Evolutionary conservation across 495 filamentous ascomycete species (phyloP).

Genomic region (Talaromyces trachyspermus): DNA sequence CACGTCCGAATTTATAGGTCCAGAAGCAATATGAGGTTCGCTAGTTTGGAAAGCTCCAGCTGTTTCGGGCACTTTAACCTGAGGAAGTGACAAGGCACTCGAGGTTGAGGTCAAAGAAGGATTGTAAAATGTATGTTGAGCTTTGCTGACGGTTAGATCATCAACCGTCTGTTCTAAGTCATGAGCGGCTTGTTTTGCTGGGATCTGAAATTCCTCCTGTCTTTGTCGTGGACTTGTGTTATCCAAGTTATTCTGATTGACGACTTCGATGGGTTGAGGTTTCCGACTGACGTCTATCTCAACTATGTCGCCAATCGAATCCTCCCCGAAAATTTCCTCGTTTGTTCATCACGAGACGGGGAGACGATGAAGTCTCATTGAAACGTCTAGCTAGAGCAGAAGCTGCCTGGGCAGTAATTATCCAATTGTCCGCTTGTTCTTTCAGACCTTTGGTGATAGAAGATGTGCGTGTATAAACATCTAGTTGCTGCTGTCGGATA

Average conservation of each 20-base stretch:
- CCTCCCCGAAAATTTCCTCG: not conserved
- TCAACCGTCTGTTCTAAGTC: conserved; percentile 13
- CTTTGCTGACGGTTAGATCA: conserved; percentile 33
- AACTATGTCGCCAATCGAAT: not conserved
- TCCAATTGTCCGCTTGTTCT: conserved; percentile 54
- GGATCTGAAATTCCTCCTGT: conserved; percentile 50
- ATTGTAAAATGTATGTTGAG: conserved; percentile 54
- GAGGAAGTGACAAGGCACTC: conserved; percentile 47
- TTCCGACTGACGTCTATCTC: no score
- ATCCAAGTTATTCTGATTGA: no score
- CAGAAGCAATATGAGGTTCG: conserved; percentile 21
- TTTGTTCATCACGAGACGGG: not conserved
- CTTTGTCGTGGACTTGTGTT: conserved; percentile 39
- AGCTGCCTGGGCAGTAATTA: conserved; percentile 57
- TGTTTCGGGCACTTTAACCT: conserved; percentile 51
- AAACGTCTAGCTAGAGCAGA: conserved; percentile 50
- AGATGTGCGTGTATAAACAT: conserved; percentile 70
- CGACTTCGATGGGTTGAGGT: no score
- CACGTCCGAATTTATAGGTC: conserved; percentile 50
- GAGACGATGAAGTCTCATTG: conserved; percentile 32
- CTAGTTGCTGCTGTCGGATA: conserved; percentile 68
- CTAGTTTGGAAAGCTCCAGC: conserved; percentile 37
- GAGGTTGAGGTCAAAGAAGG: conserved; percentile 37
- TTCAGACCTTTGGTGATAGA: conserved; percentile 63
- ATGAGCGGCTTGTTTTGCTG: conserved; percentile 28